A percentile compares a stretch with the other conserved stretches of the same genome.
These are phyloP conservation scores for Linanthus parryae DNA, from an alignment of 148 eudicot species.

Conservation along the genomic window DNA sequence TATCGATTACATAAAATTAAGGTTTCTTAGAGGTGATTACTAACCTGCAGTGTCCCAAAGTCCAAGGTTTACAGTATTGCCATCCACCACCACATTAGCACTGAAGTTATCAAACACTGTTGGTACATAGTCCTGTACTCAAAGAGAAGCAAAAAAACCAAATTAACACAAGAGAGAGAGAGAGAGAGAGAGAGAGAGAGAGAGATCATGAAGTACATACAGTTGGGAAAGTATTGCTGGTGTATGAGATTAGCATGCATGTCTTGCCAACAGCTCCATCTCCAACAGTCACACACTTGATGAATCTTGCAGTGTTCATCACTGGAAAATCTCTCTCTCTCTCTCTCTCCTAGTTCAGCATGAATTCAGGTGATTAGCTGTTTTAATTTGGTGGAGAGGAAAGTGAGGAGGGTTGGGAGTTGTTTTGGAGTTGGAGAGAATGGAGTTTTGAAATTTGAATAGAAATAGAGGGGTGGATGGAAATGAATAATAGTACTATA, in stretches of 20 bases:
- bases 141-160: neutral
- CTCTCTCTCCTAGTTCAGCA: neutral
- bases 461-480: conserved; percentile 15
- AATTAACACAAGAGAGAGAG: neutral
- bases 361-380: neutral
- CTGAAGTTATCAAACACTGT: too few relatives aligned
- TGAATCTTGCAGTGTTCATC: conserved; percentile 27
- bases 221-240: conserved; percentile 30
- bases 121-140: conserved; percentile 32
- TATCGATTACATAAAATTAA: neutral
- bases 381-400: neutral
- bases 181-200: neutral
- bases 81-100: conserved; percentile 41
- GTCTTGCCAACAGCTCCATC: conserved; percentile 29
- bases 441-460: conserved; percentile 16
- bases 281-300: conserved; percentile 26
- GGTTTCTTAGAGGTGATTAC: neutral
- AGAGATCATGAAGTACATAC: conserved; percentile 6
- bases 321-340: too few relatives aligned
- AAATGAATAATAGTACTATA: conserved; percentile 1
- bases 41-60: conserved; percentile 39
- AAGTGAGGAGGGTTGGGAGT: neutral
- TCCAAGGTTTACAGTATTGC: conserved; percentile 35
- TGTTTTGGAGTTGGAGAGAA: conserved; percentile 1
- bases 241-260: conserved; percentile 27